Evolutionary conservation across 73 alveolate genomes (phyloP).

Genomic region (Symbiodinium pilosum): DNA sequence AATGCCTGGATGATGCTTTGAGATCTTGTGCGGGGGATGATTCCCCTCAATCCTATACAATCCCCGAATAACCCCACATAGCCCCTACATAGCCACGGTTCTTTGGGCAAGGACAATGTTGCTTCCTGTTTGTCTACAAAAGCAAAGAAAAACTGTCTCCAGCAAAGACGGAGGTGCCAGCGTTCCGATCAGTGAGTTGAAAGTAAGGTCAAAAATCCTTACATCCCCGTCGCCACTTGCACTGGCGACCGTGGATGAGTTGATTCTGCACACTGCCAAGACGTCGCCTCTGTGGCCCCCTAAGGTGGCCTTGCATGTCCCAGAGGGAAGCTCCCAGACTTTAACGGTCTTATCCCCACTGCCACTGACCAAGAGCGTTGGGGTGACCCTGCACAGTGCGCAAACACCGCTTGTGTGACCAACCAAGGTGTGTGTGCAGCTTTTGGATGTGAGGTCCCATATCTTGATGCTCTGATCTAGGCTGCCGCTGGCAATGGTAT

Average conservation of each 20-base stretch:
- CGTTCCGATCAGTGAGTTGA: neutral
- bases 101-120: no score
- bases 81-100: no score
- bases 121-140: no score
- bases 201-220: neutral
- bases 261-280: conserved; percentile 1
- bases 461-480: neutral
- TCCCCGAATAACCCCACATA: no score
- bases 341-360: neutral
- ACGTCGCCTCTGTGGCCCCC: neutral
- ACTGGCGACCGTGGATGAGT: neutral
- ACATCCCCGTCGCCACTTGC: conserved; percentile 18
- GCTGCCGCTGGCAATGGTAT: neutral
- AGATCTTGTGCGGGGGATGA: no score
- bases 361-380: neutral
- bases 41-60: no score
- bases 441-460: neutral
- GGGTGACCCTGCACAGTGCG: neutral
- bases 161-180: no score
- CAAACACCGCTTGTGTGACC: neutral
- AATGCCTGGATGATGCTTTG: no score
- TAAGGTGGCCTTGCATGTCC: neutral
- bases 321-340: neutral
- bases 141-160: no score
- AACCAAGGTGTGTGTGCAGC: neutral